Evolutionary conservation across 352 stramenopile genomes (phyloP), one percentile per base, ranked within the genome.

Genomic region (Phytophthora syringae): DNA sequence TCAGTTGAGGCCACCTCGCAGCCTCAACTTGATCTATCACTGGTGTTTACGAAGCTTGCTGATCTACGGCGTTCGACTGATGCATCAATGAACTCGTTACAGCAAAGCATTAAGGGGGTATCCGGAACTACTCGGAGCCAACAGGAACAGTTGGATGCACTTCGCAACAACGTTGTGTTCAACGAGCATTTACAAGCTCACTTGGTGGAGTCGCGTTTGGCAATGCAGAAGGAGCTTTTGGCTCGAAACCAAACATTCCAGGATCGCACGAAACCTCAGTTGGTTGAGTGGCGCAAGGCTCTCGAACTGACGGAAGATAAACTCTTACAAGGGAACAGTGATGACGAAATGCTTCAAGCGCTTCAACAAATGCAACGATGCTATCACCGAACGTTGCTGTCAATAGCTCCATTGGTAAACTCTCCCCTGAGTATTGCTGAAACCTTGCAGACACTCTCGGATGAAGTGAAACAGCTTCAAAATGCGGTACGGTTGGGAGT

Each of bases 11-110:
- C 44, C 10, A 44, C 37, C 11, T 56, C 66, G 43, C 56, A 66
- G 18, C 56, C 59, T 1, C 78, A 86, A 49, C 70, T 91, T 1
- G 84, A 93, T 73, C 57, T 94, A 24, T 94, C 86, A 40, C 67
- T 94, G 18, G 84, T 94, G 40, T 94, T 94, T 52, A 86, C 84
- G 16, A 93, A 91, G 50, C 85, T 93, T 51, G 76, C 84, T 0
- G 86, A 93, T 30, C 52, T 94, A 54, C 79, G 82, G 0, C 75
- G 83, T 16, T 70, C 77, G 7, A 91, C 82, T 5, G 79, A 90
- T 60, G 77, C 77, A 2, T 87, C 82, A 2, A 56, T 92, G 7
- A 82, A 78, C 16, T 71, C 76, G 12, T 67, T 92, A 22, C 77
- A 88, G 40, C 64, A 82, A 56, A 79, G 67, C 36, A 72, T 94